Conservation (phyloP, 495 filamentous ascomycete species). For the Podospora bellae-mahoneyi region DNA sequence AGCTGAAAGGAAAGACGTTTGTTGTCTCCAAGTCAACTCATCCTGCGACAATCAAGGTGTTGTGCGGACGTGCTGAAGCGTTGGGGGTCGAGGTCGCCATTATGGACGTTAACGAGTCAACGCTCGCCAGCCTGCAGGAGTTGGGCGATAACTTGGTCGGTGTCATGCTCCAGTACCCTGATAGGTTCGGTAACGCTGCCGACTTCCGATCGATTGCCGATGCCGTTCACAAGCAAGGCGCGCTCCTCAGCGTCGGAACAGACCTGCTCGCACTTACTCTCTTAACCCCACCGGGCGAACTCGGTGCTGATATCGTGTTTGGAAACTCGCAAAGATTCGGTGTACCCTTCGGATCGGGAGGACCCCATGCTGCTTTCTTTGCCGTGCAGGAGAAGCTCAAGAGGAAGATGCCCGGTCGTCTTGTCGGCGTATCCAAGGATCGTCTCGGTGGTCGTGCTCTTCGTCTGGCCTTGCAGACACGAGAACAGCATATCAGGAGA, state of each 20-base stretch:
- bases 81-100: constrained; percentile 80
- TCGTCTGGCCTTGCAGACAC: constrained; percentile 84
- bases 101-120: constrained; percentile 64
- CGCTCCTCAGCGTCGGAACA: constrained; percentile 83
- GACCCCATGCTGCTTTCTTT: constrained; percentile 97
- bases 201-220: constrained; percentile 74
- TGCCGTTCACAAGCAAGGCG: constrained; percentile 72
- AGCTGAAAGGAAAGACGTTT: constrained; percentile 72
- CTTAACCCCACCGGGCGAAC: constrained; percentile 89
- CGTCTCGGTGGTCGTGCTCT: constrained; percentile 81
- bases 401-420: constrained; percentile 90
- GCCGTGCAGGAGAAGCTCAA: constrained; percentile 90
- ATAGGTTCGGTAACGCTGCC: constrained; percentile 78
- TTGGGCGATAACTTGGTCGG: constrained; percentile 83
- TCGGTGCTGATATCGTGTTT: constrained; percentile 95
- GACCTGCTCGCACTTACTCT: constrained; percentile 88
- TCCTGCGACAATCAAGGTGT: constrained; percentile 84
- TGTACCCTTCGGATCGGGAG: constrained; percentile 91
- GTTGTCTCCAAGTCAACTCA: constrained; percentile 81
- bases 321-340: constrained; percentile 94
- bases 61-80: constrained; percentile 85
- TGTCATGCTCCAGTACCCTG: constrained; percentile 91
- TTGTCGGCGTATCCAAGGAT: constrained; percentile 93
- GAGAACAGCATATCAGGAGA: constrained; percentile 94
- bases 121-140: constrained; percentile 61